These are phyloP conservation scores for Ophiocordyceps camponoti-saundersi DNA, from an alignment of 2,329 filamentous ascomycete genomes.

Conservation along the genomic window DNA sequence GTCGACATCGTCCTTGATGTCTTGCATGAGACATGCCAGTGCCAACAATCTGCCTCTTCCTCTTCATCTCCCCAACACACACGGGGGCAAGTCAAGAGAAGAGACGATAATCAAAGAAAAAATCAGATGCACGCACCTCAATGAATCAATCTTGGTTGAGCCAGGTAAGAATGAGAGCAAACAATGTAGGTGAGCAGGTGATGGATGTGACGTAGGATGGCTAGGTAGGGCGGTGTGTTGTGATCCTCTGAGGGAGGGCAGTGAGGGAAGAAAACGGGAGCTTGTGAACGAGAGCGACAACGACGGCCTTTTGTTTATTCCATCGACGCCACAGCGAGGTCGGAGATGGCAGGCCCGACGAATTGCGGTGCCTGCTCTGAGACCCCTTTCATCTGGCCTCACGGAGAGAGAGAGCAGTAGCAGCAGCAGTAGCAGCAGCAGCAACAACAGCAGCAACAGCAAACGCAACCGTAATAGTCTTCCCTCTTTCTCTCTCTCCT, in stretches of 20 bases:
- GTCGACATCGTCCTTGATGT: not conserved
- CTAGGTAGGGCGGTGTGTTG: not conserved
- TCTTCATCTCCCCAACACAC: not conserved
- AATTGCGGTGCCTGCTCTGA: not conserved
- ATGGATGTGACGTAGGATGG: not conserved
- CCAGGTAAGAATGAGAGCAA: not conserved
- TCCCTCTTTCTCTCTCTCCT: not conserved
- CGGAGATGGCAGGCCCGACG: not conserved
- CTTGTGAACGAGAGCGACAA: not conserved
- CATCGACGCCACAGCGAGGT: not conserved
- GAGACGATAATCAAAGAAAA: not conserved
- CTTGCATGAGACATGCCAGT: not conserved
- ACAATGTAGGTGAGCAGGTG: not conserved
- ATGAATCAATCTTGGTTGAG: not conserved
- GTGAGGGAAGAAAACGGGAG: not conserved
- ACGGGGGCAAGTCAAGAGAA: not conserved
- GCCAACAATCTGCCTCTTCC: not conserved
- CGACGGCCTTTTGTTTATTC: not conserved
- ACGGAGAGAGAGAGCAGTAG: not conserved
- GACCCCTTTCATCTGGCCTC: not conserved
- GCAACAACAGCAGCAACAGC: not conserved
- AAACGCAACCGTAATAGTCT: no score
- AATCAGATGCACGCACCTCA: not conserved
- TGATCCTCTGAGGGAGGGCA: not conserved
- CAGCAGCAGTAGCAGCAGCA: not conserved